Conservation (phyloP, 225 moss, liverwort and hornwort species). For the Sphagnum tenellum region DNA sequence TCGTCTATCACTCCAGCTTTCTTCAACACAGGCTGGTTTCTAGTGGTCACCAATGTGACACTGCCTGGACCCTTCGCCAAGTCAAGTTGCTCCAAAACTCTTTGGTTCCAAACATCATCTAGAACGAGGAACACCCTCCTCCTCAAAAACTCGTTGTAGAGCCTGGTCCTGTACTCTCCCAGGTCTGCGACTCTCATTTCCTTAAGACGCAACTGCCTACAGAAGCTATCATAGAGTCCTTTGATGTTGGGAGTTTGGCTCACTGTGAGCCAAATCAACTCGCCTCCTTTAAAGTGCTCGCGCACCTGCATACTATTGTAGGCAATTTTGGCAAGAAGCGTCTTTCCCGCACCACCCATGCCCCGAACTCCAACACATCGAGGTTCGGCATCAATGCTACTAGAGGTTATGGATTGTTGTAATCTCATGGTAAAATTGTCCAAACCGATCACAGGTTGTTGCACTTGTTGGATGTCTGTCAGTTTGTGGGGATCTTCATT, state of each 20-base stretch:
- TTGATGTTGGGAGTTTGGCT: neutral
- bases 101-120: slow-evolving; percentile 15
- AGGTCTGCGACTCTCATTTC: too few species aligned
- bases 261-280: slow-evolving; percentile 5
- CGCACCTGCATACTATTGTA: slow-evolving; percentile 3
- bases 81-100: neutral
- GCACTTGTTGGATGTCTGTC: neutral
- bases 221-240: slow-evolving; percentile 1
- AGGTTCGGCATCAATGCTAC: neutral
- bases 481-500: neutral
- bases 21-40: neutral
- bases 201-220: neutral
- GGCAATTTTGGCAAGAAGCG: slow-evolving; percentile 3
- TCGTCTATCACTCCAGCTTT: neutral
- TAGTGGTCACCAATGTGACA: slow-evolving; percentile 9
- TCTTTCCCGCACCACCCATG: slow-evolving; percentile 10
- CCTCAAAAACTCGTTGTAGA: slow-evolving; percentile 1
- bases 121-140: slow-evolving; percentile 8
- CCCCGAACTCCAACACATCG: slow-evolving; percentile 14
- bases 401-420: neutral
- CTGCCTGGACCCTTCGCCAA: slow-evolving; percentile 3
- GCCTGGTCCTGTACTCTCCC: slow-evolving; percentile 1
- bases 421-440: neutral
- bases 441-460: neutral
- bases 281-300: neutral